Evolutionary conservation across 1,139 yeast genomes (phyloP).

Genomic region (Taiozyma sp.): DNA sequence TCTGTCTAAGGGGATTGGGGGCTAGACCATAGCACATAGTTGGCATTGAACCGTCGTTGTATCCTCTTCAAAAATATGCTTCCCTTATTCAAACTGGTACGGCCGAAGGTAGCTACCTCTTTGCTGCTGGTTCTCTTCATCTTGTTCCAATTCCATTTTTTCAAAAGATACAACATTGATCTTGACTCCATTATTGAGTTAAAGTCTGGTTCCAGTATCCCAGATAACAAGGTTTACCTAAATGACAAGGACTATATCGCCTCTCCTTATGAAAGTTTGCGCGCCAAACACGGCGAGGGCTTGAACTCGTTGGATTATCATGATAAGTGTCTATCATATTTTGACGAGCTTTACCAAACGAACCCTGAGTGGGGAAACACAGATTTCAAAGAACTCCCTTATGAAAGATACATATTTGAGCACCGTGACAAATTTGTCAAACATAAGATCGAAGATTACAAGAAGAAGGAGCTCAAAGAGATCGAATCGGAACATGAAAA

Average conservation of each 20-base stretch:
- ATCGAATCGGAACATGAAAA: slow-evolving; percentile 10
- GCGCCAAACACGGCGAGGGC: neutral
- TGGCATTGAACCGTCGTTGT: neutral
- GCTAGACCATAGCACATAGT: neutral
- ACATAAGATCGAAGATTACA: slow-evolving; percentile 9
- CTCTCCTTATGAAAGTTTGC: slow-evolving; percentile 1
- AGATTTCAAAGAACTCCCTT: slow-evolving; percentile 14
- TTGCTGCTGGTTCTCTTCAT: neutral
- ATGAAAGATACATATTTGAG: slow-evolving; percentile 15
- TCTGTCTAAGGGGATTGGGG: neutral
- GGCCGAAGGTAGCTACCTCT: neutral
- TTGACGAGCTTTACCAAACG: slow-evolving; percentile 12
- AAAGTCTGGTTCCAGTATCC: neutral
- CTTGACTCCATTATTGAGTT: neutral
- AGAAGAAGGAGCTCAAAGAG: neutral
- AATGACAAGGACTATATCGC: slow-evolving; percentile 2
- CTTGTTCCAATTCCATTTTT: neutral
- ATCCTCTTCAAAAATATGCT: neutral
- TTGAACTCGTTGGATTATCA: neutral
- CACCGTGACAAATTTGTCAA: slow-evolving; percentile 9
- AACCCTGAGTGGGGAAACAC: slow-evolving; percentile 16
- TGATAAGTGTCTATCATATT: slow-evolving; percentile 17
- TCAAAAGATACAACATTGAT: neutral
- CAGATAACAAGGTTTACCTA: neutral
- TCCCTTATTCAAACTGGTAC: neutral